Conservation (phyloP, 2,329 filamentous ascomycete species). For the Talaromyces sp. region DNA sequence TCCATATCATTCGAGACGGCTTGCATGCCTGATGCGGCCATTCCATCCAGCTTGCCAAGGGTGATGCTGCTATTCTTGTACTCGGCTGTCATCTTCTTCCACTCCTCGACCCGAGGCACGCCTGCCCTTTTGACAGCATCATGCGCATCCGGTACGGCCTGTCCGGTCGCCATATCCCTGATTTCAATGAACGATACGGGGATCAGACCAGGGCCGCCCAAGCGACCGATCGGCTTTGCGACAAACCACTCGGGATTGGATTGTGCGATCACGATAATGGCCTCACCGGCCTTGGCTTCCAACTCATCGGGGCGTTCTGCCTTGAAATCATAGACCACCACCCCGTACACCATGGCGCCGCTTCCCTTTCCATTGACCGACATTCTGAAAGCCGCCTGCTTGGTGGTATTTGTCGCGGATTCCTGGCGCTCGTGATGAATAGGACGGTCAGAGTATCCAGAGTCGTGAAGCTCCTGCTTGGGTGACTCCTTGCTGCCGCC, state of each 20-base stretch:
- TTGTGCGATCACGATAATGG: conserved; percentile 97
- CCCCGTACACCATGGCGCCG: conserved; percentile 90
- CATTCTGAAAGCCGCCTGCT: conserved; percentile 38
- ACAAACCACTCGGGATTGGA: conserved; percentile 99
- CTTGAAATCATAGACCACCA: conserved; percentile 95
- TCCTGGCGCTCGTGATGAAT: conserved; percentile 32
- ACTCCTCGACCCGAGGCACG: conserved; percentile 93
- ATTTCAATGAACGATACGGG: conserved; percentile 97
- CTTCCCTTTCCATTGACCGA: conserved; percentile 50
- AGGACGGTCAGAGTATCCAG: conserved; percentile 70
- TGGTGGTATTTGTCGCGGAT: conserved; percentile 31
- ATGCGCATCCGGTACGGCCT: conserved; percentile 73
- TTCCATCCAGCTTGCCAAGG: conserved; percentile 74
- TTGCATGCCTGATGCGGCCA: conserved; percentile 39
- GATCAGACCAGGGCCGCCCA: conserved; percentile 93
- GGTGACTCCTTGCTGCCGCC: conserved; percentile 58
- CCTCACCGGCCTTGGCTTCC: conserved; percentile 90
- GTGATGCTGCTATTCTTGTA: conserved; percentile 99
- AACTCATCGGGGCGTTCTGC: conserved; percentile 94
- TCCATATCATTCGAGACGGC: conserved; percentile 68
- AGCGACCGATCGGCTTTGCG: conserved; percentile 92
- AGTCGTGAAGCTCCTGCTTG: conserved; percentile 73
- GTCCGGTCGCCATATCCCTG: conserved; percentile 83
- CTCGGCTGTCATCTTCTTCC: conserved; percentile 99
- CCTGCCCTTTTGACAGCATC: conserved; percentile 85